Base-by-base conservation (phyloP, 495 filamentous ascomycete species). In the Penicillium taxi region DNA sequence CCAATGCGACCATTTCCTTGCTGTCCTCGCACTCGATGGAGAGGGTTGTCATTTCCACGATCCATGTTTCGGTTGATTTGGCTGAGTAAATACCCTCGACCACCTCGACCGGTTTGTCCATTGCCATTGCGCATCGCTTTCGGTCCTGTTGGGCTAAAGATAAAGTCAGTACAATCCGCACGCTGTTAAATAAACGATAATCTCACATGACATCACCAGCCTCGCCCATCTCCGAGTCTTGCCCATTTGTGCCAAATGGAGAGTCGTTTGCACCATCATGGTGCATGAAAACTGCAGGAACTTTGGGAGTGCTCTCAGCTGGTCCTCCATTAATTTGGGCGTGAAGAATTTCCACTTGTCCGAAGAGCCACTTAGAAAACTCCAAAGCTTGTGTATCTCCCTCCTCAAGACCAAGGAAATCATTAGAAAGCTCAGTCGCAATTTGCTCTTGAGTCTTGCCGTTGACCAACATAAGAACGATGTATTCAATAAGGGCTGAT, bases 391-490 rank as follows among this genome's bases (percentile, higher is more conserved):
- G 80, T 35, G 80, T 76, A 53, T 94, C 86, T 33, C 93, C 87
- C 36, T 85, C 80, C 1, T 77, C 80, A 1, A 96, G 75, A 18
- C 77, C 80, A 2, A 98, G 75, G 26, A 96, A 75, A 48, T 98
- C 93, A 40, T 82, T 84, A 6, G 87, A 81, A 9, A 96, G 78
- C 55, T 98, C 91, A 18, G 77, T 74, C 3, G 88, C 84, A 44
- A 96, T 87, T 50, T 94, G 81, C 28, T 86, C 77, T 54, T 91
- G 80, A 5, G 81, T 84, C 63, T 94, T 95, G 39, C 88, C 85
- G 58, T 96, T 96, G 39, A 82, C 85, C 19, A 98, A 74, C 90
- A 96, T 96, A 36, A 95, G 72, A 29, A 95, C 82, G 44, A 98
- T 90, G 58, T 96, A 98, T 62, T 98, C 91, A 26, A 86, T 81